phyloP scores from a whole-genome alignment of 2,329 filamentous ascomycete species.

The Didymella pomorum region DNA sequence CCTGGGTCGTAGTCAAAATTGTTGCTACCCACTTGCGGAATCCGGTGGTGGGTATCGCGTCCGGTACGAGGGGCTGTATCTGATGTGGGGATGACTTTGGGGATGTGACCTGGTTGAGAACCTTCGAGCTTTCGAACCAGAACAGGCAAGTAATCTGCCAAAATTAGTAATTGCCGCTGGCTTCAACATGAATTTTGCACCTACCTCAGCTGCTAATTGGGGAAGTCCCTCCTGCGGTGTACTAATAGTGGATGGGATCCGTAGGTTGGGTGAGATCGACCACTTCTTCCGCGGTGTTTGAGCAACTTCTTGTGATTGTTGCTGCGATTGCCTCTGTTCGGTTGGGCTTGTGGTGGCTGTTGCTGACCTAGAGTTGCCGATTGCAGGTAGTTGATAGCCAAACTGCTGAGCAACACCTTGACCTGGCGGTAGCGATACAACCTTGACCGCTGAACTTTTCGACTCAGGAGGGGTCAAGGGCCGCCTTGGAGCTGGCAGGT shows the following conservation, averaged over 20 bases:
- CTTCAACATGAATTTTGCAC: constrained; percentile 1
- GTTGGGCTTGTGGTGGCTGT: constrained; percentile 23
- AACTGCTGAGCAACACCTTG: constrained; percentile 42
- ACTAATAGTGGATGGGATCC: constrained; percentile 47
- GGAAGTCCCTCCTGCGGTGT: constrained; percentile 52
- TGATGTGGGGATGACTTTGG: constrained; percentile 54
- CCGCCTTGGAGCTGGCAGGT: constrained; percentile 31
- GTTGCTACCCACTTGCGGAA: constrained; percentile 95
- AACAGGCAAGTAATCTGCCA: constrained; percentile 89
- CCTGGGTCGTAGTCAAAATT: constrained; percentile 91
- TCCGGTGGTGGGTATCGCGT: constrained; percentile 78
- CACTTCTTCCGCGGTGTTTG: constrained; percentile 43
- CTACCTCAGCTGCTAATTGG: constrained; percentile 53
- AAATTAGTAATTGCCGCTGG: constrained; percentile 23
- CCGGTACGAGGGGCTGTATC: constrained; percentile 67
- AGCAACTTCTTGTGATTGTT: constrained; percentile 31
- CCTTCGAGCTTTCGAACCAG: constrained; percentile 93
- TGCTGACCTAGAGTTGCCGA: constrained; percentile 46
- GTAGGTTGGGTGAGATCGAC: constrained; percentile 47
- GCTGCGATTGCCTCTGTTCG: constrained; percentile 24
- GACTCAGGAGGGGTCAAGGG: constrained; percentile 48
- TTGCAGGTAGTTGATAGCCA: constrained; percentile 47
- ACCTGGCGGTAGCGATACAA: constrained; percentile 40
- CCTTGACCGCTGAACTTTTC: constrained; percentile 42
- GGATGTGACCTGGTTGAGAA: constrained; percentile 76